phyloP scores from a whole-genome alignment of 192 early-diverging fungal genomes.

The Entomortierella parvispora region DNA sequence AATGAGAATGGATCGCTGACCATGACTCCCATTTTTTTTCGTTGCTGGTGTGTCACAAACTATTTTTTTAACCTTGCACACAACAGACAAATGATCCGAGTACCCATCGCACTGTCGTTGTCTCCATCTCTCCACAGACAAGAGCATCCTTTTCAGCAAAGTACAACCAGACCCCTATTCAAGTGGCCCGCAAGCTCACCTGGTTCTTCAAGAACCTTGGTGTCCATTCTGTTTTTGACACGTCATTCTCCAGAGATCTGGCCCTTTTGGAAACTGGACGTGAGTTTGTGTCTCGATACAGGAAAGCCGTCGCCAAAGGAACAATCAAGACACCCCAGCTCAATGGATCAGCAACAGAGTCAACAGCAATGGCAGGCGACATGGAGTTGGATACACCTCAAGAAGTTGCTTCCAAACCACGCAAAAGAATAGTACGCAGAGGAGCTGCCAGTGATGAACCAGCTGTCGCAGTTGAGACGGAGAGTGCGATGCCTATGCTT shows the following conservation, averaged over 20 bases:
- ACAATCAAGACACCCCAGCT: conserved; percentile 22
- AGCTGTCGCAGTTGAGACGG: conserved; percentile 32
- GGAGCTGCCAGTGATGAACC: conserved; percentile 40
- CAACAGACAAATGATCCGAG: conserved; percentile 46
- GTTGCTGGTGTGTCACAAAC: neutral
- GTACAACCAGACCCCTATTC: conserved; percentile 73
- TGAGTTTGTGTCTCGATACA: conserved; percentile 89
- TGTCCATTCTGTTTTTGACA: conserved; percentile 89
- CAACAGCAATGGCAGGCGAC: conserved; percentile 7
- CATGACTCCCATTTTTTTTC: neutral
- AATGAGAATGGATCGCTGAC: neutral
- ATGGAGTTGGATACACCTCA: conserved; percentile 38
- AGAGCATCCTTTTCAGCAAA: conserved; percentile 91
- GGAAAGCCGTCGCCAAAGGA: conserved; percentile 52
- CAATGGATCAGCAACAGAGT: conserved; percentile 5
- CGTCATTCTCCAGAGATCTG: conserved; percentile 90
- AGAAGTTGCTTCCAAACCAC: conserved; percentile 27
- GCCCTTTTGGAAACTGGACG: conserved; percentile 82
- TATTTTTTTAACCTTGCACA: neutral
- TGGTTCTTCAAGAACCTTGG: conserved; percentile 85
- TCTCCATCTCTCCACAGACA: conserved; percentile 92
- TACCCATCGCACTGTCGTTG: conserved; percentile 71
- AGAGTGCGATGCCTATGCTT: conserved; percentile 38
- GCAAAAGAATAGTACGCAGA: conserved; percentile 46
- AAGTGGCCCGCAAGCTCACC: conserved; percentile 77